A percentile compares a stretch with the other conserved stretches of the same genome.
These are phyloP conservation scores for Lactarius quietus DNA, from an alignment of 768 basidiomycete genomes.

Conservation along the genomic window DNA sequence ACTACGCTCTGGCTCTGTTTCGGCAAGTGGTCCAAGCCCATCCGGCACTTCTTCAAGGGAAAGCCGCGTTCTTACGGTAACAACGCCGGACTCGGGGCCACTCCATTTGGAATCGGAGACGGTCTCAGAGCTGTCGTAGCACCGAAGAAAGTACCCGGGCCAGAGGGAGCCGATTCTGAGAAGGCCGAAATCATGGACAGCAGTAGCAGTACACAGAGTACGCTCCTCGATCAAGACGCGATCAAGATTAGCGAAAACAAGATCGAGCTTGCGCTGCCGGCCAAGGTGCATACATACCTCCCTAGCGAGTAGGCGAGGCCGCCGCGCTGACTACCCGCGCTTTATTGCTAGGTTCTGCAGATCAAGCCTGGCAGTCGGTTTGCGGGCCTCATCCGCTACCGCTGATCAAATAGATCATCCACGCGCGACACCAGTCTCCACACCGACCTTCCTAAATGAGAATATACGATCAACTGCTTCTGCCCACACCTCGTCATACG, in stretches of 20 bases:
- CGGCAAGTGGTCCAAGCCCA: slow-evolving; percentile 28
- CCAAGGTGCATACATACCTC: neutral
- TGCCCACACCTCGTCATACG: too few species aligned
- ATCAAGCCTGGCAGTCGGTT: slow-evolving; percentile 18
- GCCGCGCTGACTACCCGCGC: neutral
- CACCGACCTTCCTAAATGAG: neutral
- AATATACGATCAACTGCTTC: too few species aligned
- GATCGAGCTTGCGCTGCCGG: slow-evolving; percentile 1
- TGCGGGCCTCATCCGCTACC: slow-evolving; percentile 3
- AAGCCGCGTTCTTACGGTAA: neutral
- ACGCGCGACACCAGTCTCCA: neutral
- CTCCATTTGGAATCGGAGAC: neutral
- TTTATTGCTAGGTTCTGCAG: neutral
- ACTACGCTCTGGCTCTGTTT: slow-evolving; percentile 30
- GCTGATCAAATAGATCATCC: neutral
- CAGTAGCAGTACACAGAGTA: neutral
- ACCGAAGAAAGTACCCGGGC: neutral
- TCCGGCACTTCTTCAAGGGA: slow-evolving; percentile 21
- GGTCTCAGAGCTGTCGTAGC: too few species aligned
- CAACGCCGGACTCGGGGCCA: too few species aligned
- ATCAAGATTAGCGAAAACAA: neutral
- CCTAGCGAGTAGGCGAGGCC: neutral
- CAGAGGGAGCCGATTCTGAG: neutral
- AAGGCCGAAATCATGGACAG: neutral
- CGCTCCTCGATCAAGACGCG: slow-evolving; percentile 12